Evolutionary conservation across 768 basidiomycete genomes (phyloP), one percentile per base, ranked within the genome.

Genomic region (Kwoniella sp.): DNA sequence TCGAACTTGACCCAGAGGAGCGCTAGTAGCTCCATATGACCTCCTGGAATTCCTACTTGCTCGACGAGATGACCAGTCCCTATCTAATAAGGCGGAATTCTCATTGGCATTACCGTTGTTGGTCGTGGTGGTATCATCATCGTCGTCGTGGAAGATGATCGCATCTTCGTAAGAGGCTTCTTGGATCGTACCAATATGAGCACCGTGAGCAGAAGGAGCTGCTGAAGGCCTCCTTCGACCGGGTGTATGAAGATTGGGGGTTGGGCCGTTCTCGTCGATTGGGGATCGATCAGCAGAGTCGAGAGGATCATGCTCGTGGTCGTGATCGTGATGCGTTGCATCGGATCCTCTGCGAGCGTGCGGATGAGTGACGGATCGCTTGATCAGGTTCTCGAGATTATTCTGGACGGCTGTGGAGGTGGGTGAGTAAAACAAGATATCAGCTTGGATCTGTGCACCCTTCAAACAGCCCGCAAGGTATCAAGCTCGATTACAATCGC

Each of bases 381-480:
- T 65, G 60, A 78, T 78, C 22, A 79, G 64, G 26, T 58, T 70
- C 51, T 78, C 78, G 26, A 79, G 72, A 36, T 74, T 77, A 27
- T 60, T 65, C 54, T 77, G 74, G 21, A 73, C 69, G 13, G 74
- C 78, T 79, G n/a, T n/a, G n/a, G n/a, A n/a, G n/a, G n/a, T n/a
- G 52, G 19, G 44, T 30, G 37, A 52, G 48, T n/a, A n/a, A n/a
- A n/a, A n/a, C n/a, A n/a, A n/a, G n/a, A n/a, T 37, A 33, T 19
- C 19, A 52, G 47, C n/a, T 30, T 10, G 6, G 36, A 46, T n/a
- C 57, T 19, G n/a, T n/a, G n/a, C n/a, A n/a, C n/a, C n/a, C n/a
- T n/a, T n/a, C n/a, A n/a, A n/a, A n/a, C n/a, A n/a, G n/a, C n/a
- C n/a, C n/a, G n/a, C n/a, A n/a, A n/a, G n/a, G n/a, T n/a, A n/a